phyloP scores from a whole-genome alignment of 768 basidiomycete genomes.

The Panus rudis region DNA sequence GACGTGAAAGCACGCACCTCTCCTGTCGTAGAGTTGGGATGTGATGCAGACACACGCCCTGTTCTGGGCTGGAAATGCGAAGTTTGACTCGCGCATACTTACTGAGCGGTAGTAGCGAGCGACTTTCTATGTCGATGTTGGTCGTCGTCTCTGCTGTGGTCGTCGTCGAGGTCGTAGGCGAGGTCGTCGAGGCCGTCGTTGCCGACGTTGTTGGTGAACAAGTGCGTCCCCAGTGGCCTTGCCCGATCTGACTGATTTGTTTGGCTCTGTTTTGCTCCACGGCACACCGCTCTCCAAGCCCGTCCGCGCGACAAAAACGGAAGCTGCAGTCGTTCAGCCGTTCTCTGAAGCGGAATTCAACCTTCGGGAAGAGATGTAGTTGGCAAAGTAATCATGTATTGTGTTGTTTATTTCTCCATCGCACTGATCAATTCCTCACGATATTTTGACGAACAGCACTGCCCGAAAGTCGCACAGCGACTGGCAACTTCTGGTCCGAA shows the following conservation, averaged over 20 bases:
- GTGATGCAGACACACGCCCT: slow-evolving; percentile 93
- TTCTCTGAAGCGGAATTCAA: no score
- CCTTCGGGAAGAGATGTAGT: no score
- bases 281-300: no score
- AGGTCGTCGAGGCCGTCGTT: slow-evolving; percentile 13
- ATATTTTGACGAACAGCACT: no score
- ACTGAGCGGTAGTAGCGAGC: slow-evolving; percentile 1
- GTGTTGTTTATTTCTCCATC: no score
- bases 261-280: slow-evolving; percentile 15
- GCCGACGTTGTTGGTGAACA: slow-evolving; percentile 16
- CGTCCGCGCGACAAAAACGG: no score
- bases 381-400: no score
- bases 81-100: slow-evolving; percentile 89
- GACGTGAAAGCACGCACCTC: slow-evolving; percentile 51
- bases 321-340: no score
- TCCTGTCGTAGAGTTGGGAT: slow-evolving; percentile 87
- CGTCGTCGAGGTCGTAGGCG: slow-evolving; percentile 12
- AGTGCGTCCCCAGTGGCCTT: slow-evolving; percentile 12
- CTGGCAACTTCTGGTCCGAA: no score
- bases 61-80: slow-evolving; percentile 90
- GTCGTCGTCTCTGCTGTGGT: slow-evolving; percentile 6
- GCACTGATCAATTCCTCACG: no score
- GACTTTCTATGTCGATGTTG: slow-evolving; percentile 1
- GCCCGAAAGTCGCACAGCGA: no score
- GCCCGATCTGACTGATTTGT: slow-evolving; percentile 23